Evolutionary conservation across 202 grass and related monocot species (phyloP), one percentile per base, ranked within the genome.

Genomic region (Carex sylvatica): DNA sequence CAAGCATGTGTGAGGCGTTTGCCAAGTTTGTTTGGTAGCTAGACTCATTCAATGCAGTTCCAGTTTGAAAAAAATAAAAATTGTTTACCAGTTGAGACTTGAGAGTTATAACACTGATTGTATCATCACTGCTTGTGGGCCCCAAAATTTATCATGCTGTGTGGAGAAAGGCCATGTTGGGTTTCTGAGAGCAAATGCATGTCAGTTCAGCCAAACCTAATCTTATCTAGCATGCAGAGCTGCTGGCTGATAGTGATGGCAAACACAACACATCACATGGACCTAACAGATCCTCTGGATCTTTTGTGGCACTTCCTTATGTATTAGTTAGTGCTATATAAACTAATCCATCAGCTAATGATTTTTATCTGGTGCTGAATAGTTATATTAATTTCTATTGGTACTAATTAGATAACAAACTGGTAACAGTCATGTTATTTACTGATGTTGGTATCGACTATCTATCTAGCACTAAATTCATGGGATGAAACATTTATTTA

Each of bases 41-140:
- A 6, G 23, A 67, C 79, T 51, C 61, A 82, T 82, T 82, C 56
- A 82, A 82, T 82, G 79, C 38, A 66, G 49, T 47, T 75, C 72
- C 12, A 68, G 56, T 26, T 46, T 11, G 42, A 74, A 75, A 80
- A 24, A 65, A 65, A 81, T 44, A 44, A 65, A 26, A 61, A 42
- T 31, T 47, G 60, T 40, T 49, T 49, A 47, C 24, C 38, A 28
- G 60, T 64, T 81, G 14, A 76, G 74, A 77, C 28, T 66, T 64
- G 14, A 76, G 74, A 77, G 52, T 66, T 64, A 66, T 81, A 60
- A 65, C 38, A 30, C 78, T 81, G 35, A 59, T 59, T 59, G 74
- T 77, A 77, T 53, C 74, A 77, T 58, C 53, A 35, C 51, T 77
- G 16, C 73, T 35, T 77, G 52, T 38, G 74, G 74, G 51, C 30